Base-by-base conservation (phyloP, 2,329 filamentous ascomycete genomes). In the Epichloe gansuensis region DNA sequence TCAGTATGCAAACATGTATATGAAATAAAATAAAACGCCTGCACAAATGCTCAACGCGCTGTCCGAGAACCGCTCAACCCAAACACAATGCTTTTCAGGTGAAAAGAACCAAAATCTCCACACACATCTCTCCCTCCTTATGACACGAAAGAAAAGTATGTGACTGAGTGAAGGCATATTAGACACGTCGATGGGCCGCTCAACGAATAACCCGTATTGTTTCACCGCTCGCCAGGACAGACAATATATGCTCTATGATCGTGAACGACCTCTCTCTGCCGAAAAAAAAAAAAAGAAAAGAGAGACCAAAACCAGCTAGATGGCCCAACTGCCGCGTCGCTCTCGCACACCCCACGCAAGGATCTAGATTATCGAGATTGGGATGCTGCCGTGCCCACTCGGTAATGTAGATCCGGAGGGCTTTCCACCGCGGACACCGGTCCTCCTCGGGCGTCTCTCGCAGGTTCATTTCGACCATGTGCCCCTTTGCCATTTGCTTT, bases 341-440 rank as follows among this genome's bases (percentile, higher is more conserved):
- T 81, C 82, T 52, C 76, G 72, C 47, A 86, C 79, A 12, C 85
- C 86, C 85, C 85, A 88, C 4, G 79, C 78, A 57, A 80, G 68
- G 73, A 51, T 75, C 75, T 57, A 80, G 74, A 53, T 74, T 72
- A 59, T 81, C 75, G 67, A 93, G 81, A 56, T 81, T 77, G 5
- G 90, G 88, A 65, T 94, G 88, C 67, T 95, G 90, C 53, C 85
- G 77, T 25, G 86, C 91, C 91, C 91, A 97, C 66, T 95, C 90
- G 39, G 77, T 76, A 41, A 97, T 86, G 66, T 97, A 97, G 42
- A 83, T 65, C 62, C 84, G 85, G 44, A 97, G 73, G 1, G 91
- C 91, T 62, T 78, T 82, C 91, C 91, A 97, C 51, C 91, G 78
- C 51, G 83, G 74, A 52, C 75, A 75, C 47, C 86, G 86, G 55